These are phyloP conservation scores for Pleurostoma richardsiae DNA, from an alignment of 2,329 filamentous ascomycete genomes.

Conservation along the genomic window DNA sequence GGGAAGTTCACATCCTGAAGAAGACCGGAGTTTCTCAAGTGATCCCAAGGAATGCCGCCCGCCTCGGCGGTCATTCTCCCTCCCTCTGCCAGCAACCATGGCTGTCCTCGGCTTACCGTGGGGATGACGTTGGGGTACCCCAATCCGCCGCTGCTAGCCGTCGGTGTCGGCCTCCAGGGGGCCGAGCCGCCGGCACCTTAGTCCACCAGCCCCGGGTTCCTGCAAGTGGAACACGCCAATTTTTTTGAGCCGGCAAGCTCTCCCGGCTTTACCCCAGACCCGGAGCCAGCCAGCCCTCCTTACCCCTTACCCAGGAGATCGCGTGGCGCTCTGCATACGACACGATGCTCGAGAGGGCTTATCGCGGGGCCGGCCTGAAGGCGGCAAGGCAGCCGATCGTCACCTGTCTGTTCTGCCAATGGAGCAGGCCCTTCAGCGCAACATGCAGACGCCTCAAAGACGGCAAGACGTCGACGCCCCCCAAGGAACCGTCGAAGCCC, in stretches of 20 bases:
- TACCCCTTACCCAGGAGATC: neutral
- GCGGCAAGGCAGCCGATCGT: constrained; percentile 10
- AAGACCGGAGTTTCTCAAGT: too few species aligned
- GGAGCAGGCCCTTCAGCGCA: constrained; percentile 38
- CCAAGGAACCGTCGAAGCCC: constrained; percentile 8
- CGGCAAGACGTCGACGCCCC: constrained; percentile 7
- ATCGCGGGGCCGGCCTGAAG: neutral
- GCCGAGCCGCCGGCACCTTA: too few species aligned
- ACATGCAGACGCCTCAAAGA: constrained; percentile 28
- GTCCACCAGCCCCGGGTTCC: too few species aligned
- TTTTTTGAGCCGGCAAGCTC: neutral
- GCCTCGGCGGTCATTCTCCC: neutral
- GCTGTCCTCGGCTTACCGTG: neutral
- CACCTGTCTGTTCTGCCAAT: constrained; percentile 46
- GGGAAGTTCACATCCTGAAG: constrained; percentile 1
- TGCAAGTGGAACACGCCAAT: too few species aligned
- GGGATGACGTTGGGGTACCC: neutral
- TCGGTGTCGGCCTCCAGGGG: too few species aligned
- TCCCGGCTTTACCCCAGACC: too few species aligned
- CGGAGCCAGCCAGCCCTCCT: too few species aligned
- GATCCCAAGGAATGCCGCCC: neutral
- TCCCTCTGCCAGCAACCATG: neutral
- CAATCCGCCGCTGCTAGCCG: neutral
- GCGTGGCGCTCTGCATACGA: neutral
- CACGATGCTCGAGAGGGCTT: constrained; percentile 5